These are phyloP conservation scores for Skeletonema grethae DNA, from an alignment of 108 stramenopile species.

Conservation along the genomic window DNA sequence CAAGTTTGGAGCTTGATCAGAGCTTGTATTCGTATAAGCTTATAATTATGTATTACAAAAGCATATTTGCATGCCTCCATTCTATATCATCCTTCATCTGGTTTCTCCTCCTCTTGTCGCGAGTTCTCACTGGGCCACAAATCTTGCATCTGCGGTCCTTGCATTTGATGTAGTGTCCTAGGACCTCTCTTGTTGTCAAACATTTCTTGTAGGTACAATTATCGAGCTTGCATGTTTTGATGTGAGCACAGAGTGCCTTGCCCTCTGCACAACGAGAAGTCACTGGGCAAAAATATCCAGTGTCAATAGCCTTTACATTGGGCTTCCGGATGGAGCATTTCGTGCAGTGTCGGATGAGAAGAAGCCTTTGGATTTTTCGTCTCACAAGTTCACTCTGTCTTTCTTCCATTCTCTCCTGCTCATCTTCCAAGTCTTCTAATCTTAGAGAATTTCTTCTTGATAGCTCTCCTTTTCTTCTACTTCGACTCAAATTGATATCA, in stretches of 20 bases:
- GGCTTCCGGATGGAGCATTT: conserved; percentile 14
- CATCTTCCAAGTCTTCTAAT: conserved; percentile 2
- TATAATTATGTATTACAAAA: background rate
- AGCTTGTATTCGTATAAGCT: background rate
- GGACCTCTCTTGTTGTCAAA: conserved; percentile 36
- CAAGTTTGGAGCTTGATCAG: background rate
- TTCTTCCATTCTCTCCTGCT: background rate
- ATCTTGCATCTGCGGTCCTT: conserved; percentile 22
- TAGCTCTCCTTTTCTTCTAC: background rate
- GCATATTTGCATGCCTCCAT: conserved; percentile 24
- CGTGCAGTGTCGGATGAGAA: conserved; percentile 43
- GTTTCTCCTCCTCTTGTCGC: conserved; percentile 4
- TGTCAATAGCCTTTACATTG: background rate
- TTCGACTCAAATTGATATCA: background rate
- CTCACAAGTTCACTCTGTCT: conserved; percentile 7
- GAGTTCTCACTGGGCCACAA: conserved; percentile 33
- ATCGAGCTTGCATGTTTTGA: conserved; percentile 23
- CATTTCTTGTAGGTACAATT: conserved; percentile 32
- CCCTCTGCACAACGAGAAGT: conserved; percentile 37
- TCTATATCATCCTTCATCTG: conserved; percentile 2
- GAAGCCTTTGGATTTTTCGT: conserved; percentile 44
- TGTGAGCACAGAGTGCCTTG: conserved; percentile 31
- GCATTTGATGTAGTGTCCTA: conserved; percentile 34
- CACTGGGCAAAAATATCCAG: conserved; percentile 28
- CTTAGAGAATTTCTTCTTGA: background rate